Conservation (phyloP, 225 moss, liverwort and hornwort species). For the Rhytidiadelphus loreus region DNA sequence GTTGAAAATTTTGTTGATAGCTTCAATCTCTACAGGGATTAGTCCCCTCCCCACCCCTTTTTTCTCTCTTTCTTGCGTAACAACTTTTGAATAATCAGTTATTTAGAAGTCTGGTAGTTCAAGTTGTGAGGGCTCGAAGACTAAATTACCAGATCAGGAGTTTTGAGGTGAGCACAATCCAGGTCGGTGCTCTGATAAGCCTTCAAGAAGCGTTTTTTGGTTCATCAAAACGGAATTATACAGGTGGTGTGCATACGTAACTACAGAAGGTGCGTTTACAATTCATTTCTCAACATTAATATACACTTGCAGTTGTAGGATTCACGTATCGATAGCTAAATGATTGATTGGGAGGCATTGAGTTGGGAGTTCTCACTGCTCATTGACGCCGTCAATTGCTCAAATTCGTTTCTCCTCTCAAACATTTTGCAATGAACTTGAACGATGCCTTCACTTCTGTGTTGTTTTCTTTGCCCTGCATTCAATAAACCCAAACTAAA, state of each 20-base stretch:
- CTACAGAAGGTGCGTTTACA: neutral
- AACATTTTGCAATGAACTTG: neutral
- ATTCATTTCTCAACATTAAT: neutral
- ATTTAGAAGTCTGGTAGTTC: neutral
- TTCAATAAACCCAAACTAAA: neutral
- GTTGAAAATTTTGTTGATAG: neutral
- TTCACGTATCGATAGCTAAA: neutral
- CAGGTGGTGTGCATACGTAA: neutral
- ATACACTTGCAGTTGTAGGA: neutral
- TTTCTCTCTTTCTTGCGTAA: neutral
- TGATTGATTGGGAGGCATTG: neutral
- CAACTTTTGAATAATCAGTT: neutral
- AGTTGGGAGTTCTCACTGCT: neutral
- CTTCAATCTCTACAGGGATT: neutral
- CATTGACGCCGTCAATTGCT: neutral
- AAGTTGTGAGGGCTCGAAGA: neutral
- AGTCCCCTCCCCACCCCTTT: accelerated
- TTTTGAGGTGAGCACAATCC: neutral
- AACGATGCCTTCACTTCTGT: neutral
- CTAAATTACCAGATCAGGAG: neutral
- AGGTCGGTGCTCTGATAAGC: neutral
- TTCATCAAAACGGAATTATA: neutral
- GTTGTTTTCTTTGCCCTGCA: neutral
- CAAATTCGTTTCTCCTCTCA: neutral
- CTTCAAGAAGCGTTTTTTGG: neutral